phyloP scores from a whole-genome alignment of 345 rosid species.

The Eucalyptus pauciflora region DNA sequence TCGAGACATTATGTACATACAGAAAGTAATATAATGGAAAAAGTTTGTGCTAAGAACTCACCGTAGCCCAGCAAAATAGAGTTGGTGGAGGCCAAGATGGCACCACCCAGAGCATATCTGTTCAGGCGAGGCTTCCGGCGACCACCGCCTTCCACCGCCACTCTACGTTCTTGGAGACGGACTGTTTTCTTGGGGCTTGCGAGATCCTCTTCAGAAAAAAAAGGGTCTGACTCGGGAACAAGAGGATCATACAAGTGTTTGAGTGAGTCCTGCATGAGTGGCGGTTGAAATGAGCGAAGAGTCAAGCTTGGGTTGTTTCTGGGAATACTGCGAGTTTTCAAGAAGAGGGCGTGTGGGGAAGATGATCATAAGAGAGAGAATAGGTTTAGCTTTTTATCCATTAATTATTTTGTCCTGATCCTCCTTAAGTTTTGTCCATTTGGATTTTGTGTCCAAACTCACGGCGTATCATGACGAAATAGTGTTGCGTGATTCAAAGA shows the following conservation, averaged over 20 bases:
- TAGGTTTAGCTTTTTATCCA: not conserved
- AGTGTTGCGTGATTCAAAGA: too few relatives aligned
- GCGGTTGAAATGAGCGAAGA: not conserved
- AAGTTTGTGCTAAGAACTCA: not conserved
- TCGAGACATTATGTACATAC: not conserved
- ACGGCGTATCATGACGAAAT: too few relatives aligned
- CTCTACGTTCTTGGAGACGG: not conserved
- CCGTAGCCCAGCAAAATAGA: slow-evolving; percentile 65
- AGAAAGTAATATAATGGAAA: not conserved
- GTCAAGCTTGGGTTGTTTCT: not conserved
- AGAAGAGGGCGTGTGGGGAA: not conserved
- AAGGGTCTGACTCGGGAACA: not conserved
- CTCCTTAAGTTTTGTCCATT: not conserved
- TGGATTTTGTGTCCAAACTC: too few relatives aligned
- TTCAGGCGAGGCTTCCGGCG: slow-evolving; percentile 4
- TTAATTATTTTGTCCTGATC: not conserved
- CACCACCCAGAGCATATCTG: slow-evolving; percentile 38
- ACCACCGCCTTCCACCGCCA: not conserved
- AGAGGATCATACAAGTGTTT: not conserved
- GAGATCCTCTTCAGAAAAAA: not conserved
- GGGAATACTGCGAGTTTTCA: not conserved
- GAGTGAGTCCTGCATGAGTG: not conserved
- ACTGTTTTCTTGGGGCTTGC: not conserved
- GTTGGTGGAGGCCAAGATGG: slow-evolving; percentile 54
- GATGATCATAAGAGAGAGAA: not conserved